Percentiles rank a stretch among this genome's conserved stretches.
Evolutionary conservation across 352 stramenopile species (phyloP).

Genomic region (Plasmopara viticola): DNA sequence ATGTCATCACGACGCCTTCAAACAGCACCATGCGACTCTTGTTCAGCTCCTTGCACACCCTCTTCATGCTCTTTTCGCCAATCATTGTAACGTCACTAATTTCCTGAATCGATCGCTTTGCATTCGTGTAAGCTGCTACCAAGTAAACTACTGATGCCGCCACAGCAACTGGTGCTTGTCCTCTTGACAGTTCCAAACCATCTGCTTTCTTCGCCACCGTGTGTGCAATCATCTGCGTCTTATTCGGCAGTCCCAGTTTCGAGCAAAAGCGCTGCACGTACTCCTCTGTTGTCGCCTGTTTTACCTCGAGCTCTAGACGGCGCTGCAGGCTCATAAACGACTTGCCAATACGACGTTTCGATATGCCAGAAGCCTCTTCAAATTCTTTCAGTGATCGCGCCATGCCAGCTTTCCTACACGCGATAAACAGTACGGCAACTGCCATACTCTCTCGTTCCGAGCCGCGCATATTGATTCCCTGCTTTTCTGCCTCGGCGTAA

Average conservation of each 20-base stretch:
- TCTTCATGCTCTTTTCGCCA: constrained; percentile 76
- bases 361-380: constrained; percentile 59
- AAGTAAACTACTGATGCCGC: constrained; percentile 77
- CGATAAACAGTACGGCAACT: constrained; percentile 65
- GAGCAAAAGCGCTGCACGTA: constrained; percentile 78
- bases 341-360: constrained; percentile 76
- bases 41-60: constrained; percentile 82
- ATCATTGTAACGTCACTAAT: constrained; percentile 81
- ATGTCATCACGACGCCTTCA: constrained; percentile 61
- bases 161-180: constrained; percentile 65
- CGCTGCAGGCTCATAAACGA: constrained; percentile 64
- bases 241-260: constrained; percentile 58
- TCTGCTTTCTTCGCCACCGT: constrained; percentile 71
- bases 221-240: constrained; percentile 73
- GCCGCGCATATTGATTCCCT: constrained; percentile 54
- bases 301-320: constrained; percentile 53
- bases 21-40: constrained; percentile 77
- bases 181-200: constrained; percentile 51
- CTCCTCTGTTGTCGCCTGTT: constrained; percentile 60
- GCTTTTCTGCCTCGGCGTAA: constrained; percentile 61
- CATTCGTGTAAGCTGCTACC: constrained; percentile 75
- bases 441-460: constrained; percentile 63
- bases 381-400: constrained; percentile 72
- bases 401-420: constrained; percentile 59
- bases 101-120: constrained; percentile 74